Evolutionary conservation across 2,329 filamentous ascomycete genomes (phyloP).

Genomic region (Penicillium verrucosum): DNA sequence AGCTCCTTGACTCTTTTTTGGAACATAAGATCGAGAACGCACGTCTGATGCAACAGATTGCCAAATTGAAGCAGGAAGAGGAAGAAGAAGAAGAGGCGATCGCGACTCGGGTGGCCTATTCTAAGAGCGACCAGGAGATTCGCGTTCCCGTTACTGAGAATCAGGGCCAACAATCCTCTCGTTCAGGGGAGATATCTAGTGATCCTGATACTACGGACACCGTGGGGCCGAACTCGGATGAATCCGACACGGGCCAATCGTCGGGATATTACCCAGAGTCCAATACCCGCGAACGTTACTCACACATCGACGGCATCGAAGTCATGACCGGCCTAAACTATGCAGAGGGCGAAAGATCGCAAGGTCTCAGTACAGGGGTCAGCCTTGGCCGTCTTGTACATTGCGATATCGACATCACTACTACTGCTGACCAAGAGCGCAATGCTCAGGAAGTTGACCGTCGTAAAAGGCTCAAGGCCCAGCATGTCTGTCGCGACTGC

Average conservation of each 20-base stretch:
- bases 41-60: conserved; percentile 76
- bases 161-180: not conserved
- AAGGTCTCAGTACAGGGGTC: conserved; percentile 82
- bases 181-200: conserved; percentile 5
- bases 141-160: not conserved
- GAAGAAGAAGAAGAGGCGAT: conserved; percentile 72
- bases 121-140: conserved; percentile 27
- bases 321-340: conserved; percentile 88
- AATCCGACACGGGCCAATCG: conserved; percentile 49
- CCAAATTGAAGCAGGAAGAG: conserved; percentile 80
- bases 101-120: conserved; percentile 57
- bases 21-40: conserved; percentile 98
- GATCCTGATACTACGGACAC: conserved; percentile 29
- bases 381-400: conserved; percentile 76
- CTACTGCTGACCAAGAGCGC: conserved; percentile 64
- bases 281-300: conserved; percentile 75
- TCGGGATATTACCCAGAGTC: conserved; percentile 79
- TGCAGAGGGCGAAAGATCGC: conserved; percentile 80
- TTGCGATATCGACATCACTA: conserved; percentile 82
- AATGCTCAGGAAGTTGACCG: conserved; percentile 61
- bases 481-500: conserved; percentile 95
- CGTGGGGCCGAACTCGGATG: conserved; percentile 30
- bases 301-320: conserved; percentile 83
- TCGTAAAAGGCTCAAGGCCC: conserved; percentile 85
- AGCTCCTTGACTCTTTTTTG: conserved; percentile 83